A percentile compares a stretch with the other conserved stretches of the same genome.
phyloP scores from a whole-genome alignment of 129 eudicot genomes.

The Deinandra increscens region DNA sequence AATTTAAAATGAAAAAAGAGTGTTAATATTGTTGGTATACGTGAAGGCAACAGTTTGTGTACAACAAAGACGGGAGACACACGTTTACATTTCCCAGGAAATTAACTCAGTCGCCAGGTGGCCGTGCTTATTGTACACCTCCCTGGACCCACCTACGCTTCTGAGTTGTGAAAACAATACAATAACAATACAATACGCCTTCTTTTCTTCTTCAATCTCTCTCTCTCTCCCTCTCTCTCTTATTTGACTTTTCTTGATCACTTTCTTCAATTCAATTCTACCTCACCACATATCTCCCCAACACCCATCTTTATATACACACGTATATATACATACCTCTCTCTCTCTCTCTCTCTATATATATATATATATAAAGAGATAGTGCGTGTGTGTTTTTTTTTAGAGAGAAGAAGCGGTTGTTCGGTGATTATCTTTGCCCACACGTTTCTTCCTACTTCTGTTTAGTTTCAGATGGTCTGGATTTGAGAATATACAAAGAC shows the following conservation, averaged over 20 bases:
- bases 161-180: slow-evolving; percentile 32
- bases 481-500: neutral
- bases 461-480: slow-evolving; percentile 13
- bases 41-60: slow-evolving; percentile 21
- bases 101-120: slow-evolving; percentile 31
- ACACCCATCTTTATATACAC: neutral
- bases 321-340: neutral
- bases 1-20: neutral
- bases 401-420: slow-evolving; percentile 24
- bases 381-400: neutral
- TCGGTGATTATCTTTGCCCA: slow-evolving; percentile 11
- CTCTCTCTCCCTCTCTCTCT: slow-evolving; percentile 5
- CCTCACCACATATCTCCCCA: slow-evolving; percentile 24
- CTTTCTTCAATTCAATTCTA: neutral
- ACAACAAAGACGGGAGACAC: slow-evolving; percentile 26
- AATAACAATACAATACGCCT: slow-evolving; percentile 21
- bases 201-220: neutral
- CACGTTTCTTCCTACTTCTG: slow-evolving; percentile 19
- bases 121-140: slow-evolving; percentile 33
- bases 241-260: slow-evolving; percentile 15
- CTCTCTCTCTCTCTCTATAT: no score
- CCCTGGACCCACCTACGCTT: slow-evolving; percentile 16
- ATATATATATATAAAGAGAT: neutral
- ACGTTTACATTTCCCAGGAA: slow-evolving; percentile 44
- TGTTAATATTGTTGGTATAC: neutral